Conservation (phyloP, 371 early-diverging fungal genomes). For the Mortierella sp. region DNA sequence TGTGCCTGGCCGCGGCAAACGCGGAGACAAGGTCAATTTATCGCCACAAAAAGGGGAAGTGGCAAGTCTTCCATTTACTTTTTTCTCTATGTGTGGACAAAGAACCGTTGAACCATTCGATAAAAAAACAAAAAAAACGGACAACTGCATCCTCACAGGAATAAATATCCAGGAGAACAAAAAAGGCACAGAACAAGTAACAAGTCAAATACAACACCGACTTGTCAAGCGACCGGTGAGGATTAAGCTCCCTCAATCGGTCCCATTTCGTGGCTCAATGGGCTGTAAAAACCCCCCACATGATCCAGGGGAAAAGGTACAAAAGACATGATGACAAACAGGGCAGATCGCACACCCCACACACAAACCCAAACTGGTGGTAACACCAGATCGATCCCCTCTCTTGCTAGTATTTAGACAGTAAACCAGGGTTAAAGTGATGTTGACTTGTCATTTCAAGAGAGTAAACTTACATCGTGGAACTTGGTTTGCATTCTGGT, state of each 20-base stretch:
- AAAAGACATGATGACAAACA: not conserved
- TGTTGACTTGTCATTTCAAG: not conserved
- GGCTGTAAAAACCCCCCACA: not conserved
- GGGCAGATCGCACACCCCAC: not conserved
- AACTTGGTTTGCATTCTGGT: slow-evolving; percentile 35
- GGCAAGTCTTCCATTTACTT: too few species aligned
- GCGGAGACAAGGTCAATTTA: slow-evolving; percentile 4
- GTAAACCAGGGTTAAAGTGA: not conserved
- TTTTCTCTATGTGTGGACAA: not conserved
- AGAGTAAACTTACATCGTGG: slow-evolving; percentile 40
- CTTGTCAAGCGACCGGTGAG: not conserved
- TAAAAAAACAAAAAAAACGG: not conserved
- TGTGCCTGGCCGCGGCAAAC: not conserved
- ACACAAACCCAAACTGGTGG: not conserved
- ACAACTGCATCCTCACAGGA: not conserved
- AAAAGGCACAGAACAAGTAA: slow-evolving; percentile 5
- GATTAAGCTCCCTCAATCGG: not conserved
- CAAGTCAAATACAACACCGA: slow-evolving; percentile 1
- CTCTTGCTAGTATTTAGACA: not conserved
- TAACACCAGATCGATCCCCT: not conserved
- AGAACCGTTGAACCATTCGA: not conserved
- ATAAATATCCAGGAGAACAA: not conserved
- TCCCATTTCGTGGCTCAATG: not conserved
- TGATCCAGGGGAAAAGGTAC: not conserved
- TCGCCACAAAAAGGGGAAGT: not conserved